Conservation (phyloP, 1,284 basidiomycete species). For the Papiliotrema laurentii region DNA sequence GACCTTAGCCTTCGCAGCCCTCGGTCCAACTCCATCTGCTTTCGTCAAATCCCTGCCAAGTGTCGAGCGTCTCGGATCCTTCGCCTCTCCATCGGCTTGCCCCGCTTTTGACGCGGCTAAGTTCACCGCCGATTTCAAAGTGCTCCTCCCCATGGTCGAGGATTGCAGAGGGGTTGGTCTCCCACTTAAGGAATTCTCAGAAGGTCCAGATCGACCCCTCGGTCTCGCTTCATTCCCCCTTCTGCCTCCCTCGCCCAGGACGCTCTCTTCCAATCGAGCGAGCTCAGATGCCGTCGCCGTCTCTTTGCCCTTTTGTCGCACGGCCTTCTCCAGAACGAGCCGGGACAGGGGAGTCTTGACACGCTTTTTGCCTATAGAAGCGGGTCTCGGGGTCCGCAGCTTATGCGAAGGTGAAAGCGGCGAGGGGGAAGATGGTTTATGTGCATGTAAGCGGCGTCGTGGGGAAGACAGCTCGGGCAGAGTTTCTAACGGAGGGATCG, state of each 20-base stretch:
- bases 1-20: not conserved
- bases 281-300: slow-evolving; percentile 1
- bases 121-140: slow-evolving; percentile 5
- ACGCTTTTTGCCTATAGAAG: slow-evolving; percentile 18
- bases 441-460: too few relatives aligned
- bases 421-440: not conserved
- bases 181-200: slow-evolving; percentile 1
- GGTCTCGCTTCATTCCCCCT: slow-evolving; percentile 12
- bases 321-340: slow-evolving; percentile 39
- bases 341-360: slow-evolving; percentile 36
- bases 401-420: slow-evolving; percentile 23
- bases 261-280: not conserved
- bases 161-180: not conserved
- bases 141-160: slow-evolving; percentile 6
- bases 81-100: not conserved
- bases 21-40: slow-evolving; percentile 10
- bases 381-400: slow-evolving; percentile 20
- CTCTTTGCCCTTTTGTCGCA: slow-evolving; percentile 13
- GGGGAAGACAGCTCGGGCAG: too few relatives aligned
- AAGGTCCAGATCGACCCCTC: not conserved
- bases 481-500: too few relatives aligned
- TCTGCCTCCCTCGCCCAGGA: slow-evolving; percentile 23
- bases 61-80: not conserved
- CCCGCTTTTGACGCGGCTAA: not conserved
- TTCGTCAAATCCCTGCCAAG: slow-evolving; percentile 11